Base-by-base conservation (phyloP, 345 rosid genomes). In the Citrus hindsii region DNA sequence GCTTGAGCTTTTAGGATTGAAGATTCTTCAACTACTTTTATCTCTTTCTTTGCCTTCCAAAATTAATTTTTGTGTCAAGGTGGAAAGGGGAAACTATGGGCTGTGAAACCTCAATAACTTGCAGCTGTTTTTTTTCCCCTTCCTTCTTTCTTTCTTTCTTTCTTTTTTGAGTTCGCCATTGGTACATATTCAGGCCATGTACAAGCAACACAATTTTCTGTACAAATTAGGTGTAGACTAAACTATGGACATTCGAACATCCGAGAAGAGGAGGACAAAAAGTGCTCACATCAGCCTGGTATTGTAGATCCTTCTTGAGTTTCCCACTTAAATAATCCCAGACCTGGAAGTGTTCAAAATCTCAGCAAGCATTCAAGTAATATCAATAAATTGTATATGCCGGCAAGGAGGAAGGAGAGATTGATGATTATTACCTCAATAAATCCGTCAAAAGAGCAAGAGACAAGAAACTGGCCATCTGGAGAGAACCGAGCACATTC, bases 301-400 rank as follows among this genome's bases (percentile, higher is more conserved):
- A 97, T 60, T 92, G 98, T 77, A 97, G 92, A 86, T 97, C 99
- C 84, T 94, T 94, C 90, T 97, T 93, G 83, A 97, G 92, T 89
- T 97, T 97, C 76, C 99, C 99, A 76, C 93, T 97, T 64, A 94
- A 78, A 80, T 97, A 92, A 87, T 97, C 99, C 99, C 99, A 97
- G 63, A 97, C 98, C 98, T 94, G 75, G 66, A 53, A 65, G 9
- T 67, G 72, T 79, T 46, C 74, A 80, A 48, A 79, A 74, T 65
- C 46, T 76, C 38, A 70, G 82, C 9, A 0, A 75, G 79, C 19
- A 80, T 72, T 82, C 80, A 63, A 74, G 48, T 61, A 51, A 78
- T 67, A 79, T 64, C 69, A 77, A 80, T 76, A 38, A 56, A 62
- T 56, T 79, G 35, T 62, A 30, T 55, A 40, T 70, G 14, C 24